Evolutionary conservation across 352 stramenopile species (phyloP), one percentile per base, ranked within the genome.

Genomic region (Phytophthora europaea): DNA sequence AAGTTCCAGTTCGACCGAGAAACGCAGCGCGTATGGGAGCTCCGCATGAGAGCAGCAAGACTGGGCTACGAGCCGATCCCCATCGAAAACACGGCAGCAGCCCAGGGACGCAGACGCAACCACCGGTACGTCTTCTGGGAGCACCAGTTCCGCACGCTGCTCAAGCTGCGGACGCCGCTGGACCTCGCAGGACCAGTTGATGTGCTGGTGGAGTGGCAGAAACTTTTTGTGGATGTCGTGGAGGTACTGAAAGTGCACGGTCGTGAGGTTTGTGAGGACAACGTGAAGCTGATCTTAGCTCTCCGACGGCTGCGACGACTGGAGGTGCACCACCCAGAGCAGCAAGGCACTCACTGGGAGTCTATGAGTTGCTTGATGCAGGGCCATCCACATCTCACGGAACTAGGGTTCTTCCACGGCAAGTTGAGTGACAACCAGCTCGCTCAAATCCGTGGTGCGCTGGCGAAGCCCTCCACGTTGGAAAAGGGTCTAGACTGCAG

Each of bases 321-420:
- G 9, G 87, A 95, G 65, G 72, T 95, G 8, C 88, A 95, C 40
- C 87, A 95, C 50, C 85, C 83, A 16, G 88, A 94, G 23, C 85
- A 92, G 73, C 84, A 89, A 61, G 70, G 76, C 28, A 93, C 70
- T 16, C 83, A 60, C 51, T 83, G 76, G 77, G 58, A 65, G n/a
- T 90, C 77, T 13, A 79, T 79, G 54, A 54, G 57, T 10, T 65
- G 45, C 6, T 65, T 91, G 23, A 70, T 91, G 12, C 65, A 78
- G 47, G 26, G 56, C 4, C 71, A 85, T 38, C 45, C 62, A 28
- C 63, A 76, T 16, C 67, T 95, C 2, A 61, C 63, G 0, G 81
- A 91, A 38, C 54, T 95, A 16, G 78, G 84, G 12, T 91, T 94
- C 56, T 95, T 94, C 33, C 88, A 95, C 53, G 88, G 88, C 20